A percentile compares a stretch with the other conserved stretches of the same genome.
Evolutionary conservation across 805 yeast genomes (phyloP).

Genomic region (Yarrowia sp.): DNA sequence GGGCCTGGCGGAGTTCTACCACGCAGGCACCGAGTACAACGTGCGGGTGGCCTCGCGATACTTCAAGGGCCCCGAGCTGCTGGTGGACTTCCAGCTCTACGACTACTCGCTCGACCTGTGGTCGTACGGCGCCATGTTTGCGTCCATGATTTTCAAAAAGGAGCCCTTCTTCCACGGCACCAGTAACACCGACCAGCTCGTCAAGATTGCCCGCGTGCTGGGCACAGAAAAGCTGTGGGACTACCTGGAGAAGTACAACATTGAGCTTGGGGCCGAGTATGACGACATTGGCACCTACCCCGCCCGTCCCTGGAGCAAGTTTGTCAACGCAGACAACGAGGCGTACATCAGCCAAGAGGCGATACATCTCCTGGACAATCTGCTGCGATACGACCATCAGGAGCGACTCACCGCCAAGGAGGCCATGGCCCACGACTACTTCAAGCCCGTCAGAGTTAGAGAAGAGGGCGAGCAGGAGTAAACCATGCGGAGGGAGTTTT

Average conservation of each 20-base stretch:
- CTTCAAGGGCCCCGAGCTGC: conserved; percentile 90
- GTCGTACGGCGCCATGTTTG: conserved; percentile 94
- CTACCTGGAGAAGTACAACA: conserved; percentile 74
- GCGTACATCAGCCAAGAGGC: conserved; percentile 73
- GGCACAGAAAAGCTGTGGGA: conserved; percentile 81
- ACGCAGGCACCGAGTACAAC: conserved; percentile 85
- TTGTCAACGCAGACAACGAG: conserved; percentile 73
- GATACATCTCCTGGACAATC: conserved; percentile 75
- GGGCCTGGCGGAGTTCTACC: conserved; percentile 96
- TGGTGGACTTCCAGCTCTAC: conserved; percentile 84
- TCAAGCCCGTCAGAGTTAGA: conserved; percentile 52
- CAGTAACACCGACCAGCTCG: conserved; percentile 88
- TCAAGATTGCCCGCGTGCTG: conserved; percentile 84
- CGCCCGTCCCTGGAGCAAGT: conserved; percentile 82
- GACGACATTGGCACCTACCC: conserved; percentile 77
- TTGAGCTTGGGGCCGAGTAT: conserved; percentile 75
- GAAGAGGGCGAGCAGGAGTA: conserved; percentile 35
- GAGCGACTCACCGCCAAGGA: conserved; percentile 87
- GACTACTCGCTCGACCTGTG: conserved; percentile 92
- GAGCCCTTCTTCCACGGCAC: conserved; percentile 94
- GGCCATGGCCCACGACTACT: conserved; percentile 80
- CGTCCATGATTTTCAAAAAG: conserved; percentile 85
- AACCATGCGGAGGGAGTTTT: not conserved
- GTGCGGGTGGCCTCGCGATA: conserved; percentile 93
- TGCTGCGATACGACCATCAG: conserved; percentile 84